Percentiles rank a stretch among this genome's conserved stretches.
These are phyloP conservation scores for Amorphotheca resinae DNA, from an alignment of 495 filamentous ascomycete genomes.

Conservation along the genomic window DNA sequence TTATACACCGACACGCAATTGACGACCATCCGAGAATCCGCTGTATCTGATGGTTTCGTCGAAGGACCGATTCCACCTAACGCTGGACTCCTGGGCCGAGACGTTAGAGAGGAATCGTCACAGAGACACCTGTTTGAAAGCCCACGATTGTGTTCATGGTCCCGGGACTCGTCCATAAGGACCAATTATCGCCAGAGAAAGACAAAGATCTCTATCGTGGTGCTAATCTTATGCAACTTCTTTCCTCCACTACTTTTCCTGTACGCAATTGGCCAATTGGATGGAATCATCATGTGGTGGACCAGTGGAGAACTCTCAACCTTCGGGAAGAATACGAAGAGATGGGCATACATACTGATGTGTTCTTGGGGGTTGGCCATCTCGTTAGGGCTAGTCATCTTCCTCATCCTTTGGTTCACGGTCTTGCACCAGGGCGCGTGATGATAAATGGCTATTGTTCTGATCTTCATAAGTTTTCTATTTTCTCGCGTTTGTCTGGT, in stretches of 20 bases:
- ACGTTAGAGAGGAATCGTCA: neutral
- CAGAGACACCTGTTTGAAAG: conserved; percentile 2
- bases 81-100: neutral
- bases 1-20: conserved; percentile 11
- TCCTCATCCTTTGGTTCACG: conserved; percentile 4
- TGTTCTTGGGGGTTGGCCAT: conserved; percentile 1
- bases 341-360: conserved; percentile 1
- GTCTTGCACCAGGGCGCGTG: neutral
- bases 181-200: neutral
- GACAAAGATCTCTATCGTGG: conserved; percentile 6
- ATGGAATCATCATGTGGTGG: conserved; percentile 16
- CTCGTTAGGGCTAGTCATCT: conserved; percentile 5
- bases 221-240: conserved; percentile 6
- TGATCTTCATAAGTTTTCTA: no score
- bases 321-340: conserved; percentile 16
- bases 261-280: conserved; percentile 16
- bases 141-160: conserved; percentile 2
- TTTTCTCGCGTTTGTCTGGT: no score
- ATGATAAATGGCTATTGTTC: neutral
- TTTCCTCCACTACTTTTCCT: conserved; percentile 19
- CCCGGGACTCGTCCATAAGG: neutral
- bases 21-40: conserved; percentile 1
- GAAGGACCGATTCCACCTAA: neutral
- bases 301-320: conserved; percentile 9
- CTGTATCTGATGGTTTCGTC: conserved; percentile 4